phyloP scores from a whole-genome alignment of 176 grass and related monocot species.

The Themeda triandra region DNA sequence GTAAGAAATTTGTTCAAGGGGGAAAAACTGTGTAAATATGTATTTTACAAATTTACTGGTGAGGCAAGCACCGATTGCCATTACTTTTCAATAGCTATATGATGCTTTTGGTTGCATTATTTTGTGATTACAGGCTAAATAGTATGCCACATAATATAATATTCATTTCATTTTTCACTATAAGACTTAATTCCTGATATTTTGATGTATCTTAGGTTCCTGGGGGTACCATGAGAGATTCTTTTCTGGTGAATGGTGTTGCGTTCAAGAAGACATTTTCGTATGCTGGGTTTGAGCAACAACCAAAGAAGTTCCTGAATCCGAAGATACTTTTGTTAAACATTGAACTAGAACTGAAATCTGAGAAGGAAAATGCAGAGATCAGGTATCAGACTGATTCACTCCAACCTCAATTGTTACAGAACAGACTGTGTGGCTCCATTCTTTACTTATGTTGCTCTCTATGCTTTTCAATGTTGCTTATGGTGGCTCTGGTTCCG shows the following conservation, averaged over 20 bases:
- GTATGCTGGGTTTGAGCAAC: constrained; percentile 95
- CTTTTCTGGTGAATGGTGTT: constrained; percentile 46
- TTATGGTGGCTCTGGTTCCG: background rate
- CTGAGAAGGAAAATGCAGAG: constrained; percentile 99
- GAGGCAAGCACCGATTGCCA: too few relatives aligned
- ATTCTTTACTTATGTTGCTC: background rate
- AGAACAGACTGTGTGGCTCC: background rate
- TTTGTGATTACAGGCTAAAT: too few relatives aligned
- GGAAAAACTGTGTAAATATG: too few relatives aligned
- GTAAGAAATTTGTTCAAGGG: too few relatives aligned
- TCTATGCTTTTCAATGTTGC: background rate
- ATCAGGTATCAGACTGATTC: constrained; percentile 55
- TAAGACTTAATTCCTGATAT: too few relatives aligned
- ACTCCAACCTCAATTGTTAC: background rate
- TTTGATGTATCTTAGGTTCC: too few relatives aligned
- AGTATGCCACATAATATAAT: too few relatives aligned
- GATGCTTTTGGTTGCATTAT: too few relatives aligned
- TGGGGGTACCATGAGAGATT: too few relatives aligned
- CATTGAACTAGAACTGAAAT: constrained; percentile 94
- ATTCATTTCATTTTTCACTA: too few relatives aligned
- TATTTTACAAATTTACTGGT: too few relatives aligned
- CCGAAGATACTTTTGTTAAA: constrained; percentile 92
- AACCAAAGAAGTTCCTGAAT: constrained; percentile 89
- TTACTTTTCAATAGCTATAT: too few relatives aligned
- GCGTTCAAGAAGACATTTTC: constrained; percentile 98